phyloP scores from a whole-genome alignment of 2,329 filamentous ascomycete species.

The Coniella lustricola region DNA sequence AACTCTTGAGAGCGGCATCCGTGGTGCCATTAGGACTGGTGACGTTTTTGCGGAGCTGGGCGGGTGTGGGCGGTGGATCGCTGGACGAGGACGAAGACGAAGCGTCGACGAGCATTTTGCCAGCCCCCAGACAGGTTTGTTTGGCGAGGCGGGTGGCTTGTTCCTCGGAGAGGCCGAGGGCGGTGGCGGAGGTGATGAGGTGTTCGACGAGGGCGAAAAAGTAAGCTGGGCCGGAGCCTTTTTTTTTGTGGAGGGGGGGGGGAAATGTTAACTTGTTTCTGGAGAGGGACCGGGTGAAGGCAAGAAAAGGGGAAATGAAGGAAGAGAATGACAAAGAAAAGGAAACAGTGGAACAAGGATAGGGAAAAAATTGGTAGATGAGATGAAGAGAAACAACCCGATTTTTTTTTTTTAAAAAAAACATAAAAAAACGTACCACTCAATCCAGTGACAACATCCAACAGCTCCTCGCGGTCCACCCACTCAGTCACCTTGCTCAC shows the following conservation, averaged over 20 bases:
- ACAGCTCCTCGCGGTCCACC: constrained; percentile 41
- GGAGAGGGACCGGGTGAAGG: neutral
- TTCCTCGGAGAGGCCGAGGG: constrained; percentile 38
- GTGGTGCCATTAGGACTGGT: constrained; percentile 48
- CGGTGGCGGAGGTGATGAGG: constrained; percentile 35
- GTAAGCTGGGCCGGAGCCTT: constrained; percentile 45
- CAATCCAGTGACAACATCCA: constrained; percentile 43
- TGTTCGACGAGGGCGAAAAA: constrained; percentile 49
- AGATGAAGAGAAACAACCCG: neutral
- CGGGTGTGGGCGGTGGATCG: constrained; percentile 35
- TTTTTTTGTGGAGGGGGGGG: neutral
- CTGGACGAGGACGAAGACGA: no score
- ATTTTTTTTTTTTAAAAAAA: no score
- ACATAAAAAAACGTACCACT: constrained; percentile 31
- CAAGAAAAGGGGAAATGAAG: neutral
- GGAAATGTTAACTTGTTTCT: no score
- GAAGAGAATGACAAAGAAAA: neutral
- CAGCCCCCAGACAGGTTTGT: constrained; percentile 45
- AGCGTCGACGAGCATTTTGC: constrained; percentile 42
- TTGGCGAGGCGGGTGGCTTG: constrained; percentile 43
- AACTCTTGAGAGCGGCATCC: constrained; percentile 40
- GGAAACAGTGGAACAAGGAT: neutral
- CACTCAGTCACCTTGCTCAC: constrained; percentile 43
- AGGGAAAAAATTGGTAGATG: neutral
- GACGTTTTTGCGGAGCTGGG: constrained; percentile 43